Evolutionary conservation across 345 rosid species (phyloP), one percentile per base, ranked within the genome.

Genomic region (Kernera saxatilis): DNA sequence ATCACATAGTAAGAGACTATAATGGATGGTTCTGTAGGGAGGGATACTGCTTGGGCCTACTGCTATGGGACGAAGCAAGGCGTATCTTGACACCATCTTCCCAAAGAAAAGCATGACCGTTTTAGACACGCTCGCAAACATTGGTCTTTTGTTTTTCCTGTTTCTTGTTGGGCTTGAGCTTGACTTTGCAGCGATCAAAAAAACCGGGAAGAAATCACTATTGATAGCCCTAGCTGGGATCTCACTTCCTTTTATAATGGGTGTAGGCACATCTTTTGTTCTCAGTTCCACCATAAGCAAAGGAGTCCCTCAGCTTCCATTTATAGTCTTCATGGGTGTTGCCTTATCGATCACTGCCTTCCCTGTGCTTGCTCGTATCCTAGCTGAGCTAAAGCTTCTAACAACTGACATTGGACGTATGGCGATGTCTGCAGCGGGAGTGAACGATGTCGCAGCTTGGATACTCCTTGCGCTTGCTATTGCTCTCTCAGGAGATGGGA

Each of bases 161-260:
- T 87, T 84, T 69, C 81, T 87, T 0, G 88, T 87, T 3, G 91
- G 91, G 23, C 87, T 87, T 15, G 91, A 87, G 67, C 87, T 84
- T 18, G 88, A 84, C 70, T 73, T 84, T 27, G 39, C 55, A 68
- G 57, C 79, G 1, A 82, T 87, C 27, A 67, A 79, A 45, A 67
- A 60, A 53, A 84, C 76, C 6, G 81, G 84, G 29, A 78, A 37
- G 65, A 77, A 79, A 5, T 81, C 88, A 53, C 48, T 83, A 0
- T 50, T 64, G 55, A 84, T 86, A 62, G 88, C 88, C 9, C 0
- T 84, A 11, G 87, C 87, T 10, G 88, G 91, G 27, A 83, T 83
- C 60, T 54, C 87, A 6, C 84, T 84, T 39, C 91, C 88, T 13
- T 86, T 86, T 79, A 9, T 83, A 23, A 70, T 80, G 9, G 86